Evolutionary conservation across 1,139 yeast genomes (phyloP).

Genomic region (Geotrichum klebahnii): DNA sequence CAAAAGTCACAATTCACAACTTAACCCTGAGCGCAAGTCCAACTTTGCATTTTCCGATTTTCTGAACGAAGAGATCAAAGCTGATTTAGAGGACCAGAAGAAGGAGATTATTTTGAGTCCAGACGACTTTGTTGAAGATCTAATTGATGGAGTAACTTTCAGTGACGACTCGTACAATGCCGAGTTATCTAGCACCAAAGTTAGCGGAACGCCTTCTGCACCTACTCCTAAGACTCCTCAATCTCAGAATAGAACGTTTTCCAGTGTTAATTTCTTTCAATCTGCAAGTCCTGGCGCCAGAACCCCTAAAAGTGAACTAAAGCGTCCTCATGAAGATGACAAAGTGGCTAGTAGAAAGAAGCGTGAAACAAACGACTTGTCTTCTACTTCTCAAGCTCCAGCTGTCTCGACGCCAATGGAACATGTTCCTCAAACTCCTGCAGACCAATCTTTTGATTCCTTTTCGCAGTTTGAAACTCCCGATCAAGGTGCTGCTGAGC

Average conservation of each 20-base stretch:
- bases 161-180: too few relatives aligned
- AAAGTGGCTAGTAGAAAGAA: conserved; percentile 20
- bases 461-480: conserved; percentile 21
- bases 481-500: conserved; percentile 19
- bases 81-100: background rate
- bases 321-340: conserved; percentile 16
- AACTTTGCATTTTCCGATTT: background rate
- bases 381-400: background rate
- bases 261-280: conserved; percentile 46
- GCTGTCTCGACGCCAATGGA: background rate
- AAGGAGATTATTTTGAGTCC: too few relatives aligned
- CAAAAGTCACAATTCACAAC: background rate
- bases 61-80: background rate
- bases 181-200: too few relatives aligned
- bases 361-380: conserved; percentile 16
- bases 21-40: background rate
- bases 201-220: background rate
- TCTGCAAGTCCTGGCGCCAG: conserved; percentile 30
- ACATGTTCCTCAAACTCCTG: background rate
- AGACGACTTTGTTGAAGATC: too few relatives aligned
- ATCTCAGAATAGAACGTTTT: conserved; percentile 38
- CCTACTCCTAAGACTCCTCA: conserved; percentile 13
- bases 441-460: conserved; percentile 4
- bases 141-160: too few relatives aligned
- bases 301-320: conserved; percentile 19